A percentile compares a stretch with the other conserved stretches of the same genome.
Conservation (phyloP, 768 basidiomycete genomes). For the Suillus bovinus region DNA sequence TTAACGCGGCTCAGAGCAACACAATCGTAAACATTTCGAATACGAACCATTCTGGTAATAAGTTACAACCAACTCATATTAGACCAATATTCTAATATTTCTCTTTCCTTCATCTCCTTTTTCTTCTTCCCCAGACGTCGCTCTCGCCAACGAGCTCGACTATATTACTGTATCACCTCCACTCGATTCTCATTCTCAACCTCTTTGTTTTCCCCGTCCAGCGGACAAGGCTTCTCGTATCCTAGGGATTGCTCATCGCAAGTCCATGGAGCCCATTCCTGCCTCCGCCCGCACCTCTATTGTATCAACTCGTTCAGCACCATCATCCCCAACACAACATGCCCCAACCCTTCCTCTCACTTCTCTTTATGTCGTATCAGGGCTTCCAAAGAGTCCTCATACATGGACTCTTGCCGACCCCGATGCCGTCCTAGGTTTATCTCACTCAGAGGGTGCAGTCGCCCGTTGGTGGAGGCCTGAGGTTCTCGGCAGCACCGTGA, state of each 20-base stretch:
- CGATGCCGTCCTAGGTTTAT: conserved; percentile 76
- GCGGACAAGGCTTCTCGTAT: conserved; percentile 78
- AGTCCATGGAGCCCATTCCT: conserved; percentile 85
- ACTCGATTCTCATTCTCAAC: conserved; percentile 28
- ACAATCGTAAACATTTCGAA: conserved; percentile 17
- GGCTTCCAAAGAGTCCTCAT: conserved; percentile 85
- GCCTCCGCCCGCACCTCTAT: conserved; percentile 75
- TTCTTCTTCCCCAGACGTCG: conserved; percentile 32
- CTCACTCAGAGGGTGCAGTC: conserved; percentile 84
- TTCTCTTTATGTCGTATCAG: conserved; percentile 85
- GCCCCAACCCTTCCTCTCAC: conserved; percentile 74
- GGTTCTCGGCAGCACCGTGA: conserved; percentile 85
- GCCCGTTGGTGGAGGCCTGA: conserved; percentile 90
- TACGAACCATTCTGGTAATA: conserved; percentile 11
- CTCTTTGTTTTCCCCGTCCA: conserved; percentile 39
- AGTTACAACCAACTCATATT: conserved; percentile 3
- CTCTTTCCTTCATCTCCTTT: conserved; percentile 54
- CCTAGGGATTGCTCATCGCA: conserved; percentile 72
- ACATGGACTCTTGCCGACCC: conserved; percentile 90
- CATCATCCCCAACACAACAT: conserved; percentile 54
- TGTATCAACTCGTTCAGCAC: conserved; percentile 60
- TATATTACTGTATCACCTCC: conserved; percentile 57
- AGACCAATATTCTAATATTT: conserved; percentile 24
- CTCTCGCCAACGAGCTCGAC: conserved; percentile 71
- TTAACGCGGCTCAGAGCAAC: conserved; percentile 11